Evolutionary conservation across 2,329 filamentous ascomycete species (phyloP), one percentile per base, ranked within the genome.

Genomic region (Alternaria gaisen): DNA sequence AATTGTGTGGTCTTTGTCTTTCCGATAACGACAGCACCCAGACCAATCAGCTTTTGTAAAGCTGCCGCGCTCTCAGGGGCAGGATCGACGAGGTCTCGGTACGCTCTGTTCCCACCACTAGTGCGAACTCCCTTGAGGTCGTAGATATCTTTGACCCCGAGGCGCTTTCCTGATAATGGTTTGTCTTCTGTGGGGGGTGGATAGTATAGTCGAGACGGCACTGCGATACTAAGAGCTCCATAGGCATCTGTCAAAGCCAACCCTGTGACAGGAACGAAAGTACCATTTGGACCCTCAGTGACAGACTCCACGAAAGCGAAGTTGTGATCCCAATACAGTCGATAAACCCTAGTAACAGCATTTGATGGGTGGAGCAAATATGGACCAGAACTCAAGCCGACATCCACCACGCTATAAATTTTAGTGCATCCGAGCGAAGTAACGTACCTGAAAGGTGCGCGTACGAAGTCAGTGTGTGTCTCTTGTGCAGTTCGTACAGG

Each of bases 1-100:
- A 86, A 81, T 61, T 83, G 82, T 0, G 80, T 77, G 3, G 80
- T 81, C 61, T 83, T 84, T 11, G 81, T 83, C 73, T 85, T 86
- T 1, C 85, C 84, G 0, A 86, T 77, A 8, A 86, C 71, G 6
- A 85, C 72, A 11, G 57, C 60, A 10, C 67, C 69, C 22, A 57
- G 41, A 34, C 61, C 57, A 4, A 71, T 52, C 11, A 71, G 47
- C 12, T 53, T 62, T 36, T 69, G 67, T 5, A 72, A 26, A 9
- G 60, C 32, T 22, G 47, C 28, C 7, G 63, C 63, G 26, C 24
- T 69, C 11, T 56, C 41, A 10, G 36, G 18, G 8, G 53, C 56
- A 7, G 51, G 42, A 11, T 40, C 34, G 16, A 53, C 53, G 30
- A 63, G 30, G 6, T 61, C 36, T 30, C 47, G 46, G 44, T 65